Conservation (phyloP, 2,329 filamentous ascomycete genomes). For the Tetracladium maxilliforme region DNA sequence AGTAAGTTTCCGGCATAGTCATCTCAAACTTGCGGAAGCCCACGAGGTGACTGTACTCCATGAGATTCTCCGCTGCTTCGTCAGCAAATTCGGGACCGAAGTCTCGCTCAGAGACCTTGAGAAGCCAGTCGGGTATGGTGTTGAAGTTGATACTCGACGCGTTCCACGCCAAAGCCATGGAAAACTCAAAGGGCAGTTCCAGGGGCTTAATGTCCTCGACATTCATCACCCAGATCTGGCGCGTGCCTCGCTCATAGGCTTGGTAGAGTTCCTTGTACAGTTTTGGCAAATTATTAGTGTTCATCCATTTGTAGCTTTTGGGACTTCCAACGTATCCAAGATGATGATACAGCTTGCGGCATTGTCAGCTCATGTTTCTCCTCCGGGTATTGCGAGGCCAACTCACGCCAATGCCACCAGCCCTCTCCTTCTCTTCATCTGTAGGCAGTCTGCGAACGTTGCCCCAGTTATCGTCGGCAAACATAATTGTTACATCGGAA, state of each 20-base stretch:
- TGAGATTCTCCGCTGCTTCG: slow-evolving; percentile 31
- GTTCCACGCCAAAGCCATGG: slow-evolving; percentile 97
- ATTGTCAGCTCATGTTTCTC: too few relatives aligned
- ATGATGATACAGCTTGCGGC: slow-evolving; percentile 28
- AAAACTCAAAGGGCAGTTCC: slow-evolving; percentile 38
- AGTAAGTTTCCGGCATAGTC: slow-evolving; percentile 39
- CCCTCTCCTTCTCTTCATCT: slow-evolving; percentile 31
- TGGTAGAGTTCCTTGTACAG: slow-evolving; percentile 40
- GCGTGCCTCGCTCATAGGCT: slow-evolving; percentile 26
- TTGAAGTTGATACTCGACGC: slow-evolving; percentile 64
- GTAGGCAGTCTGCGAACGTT: slow-evolving; percentile 42
- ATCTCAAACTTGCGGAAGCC: slow-evolving; percentile 45
- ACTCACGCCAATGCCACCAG: slow-evolving; percentile 36
- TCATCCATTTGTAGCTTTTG: slow-evolving; percentile 46
- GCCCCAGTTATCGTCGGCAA: slow-evolving; percentile 48
- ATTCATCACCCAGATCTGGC: slow-evolving; percentile 47
- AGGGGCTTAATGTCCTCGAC: slow-evolving; percentile 46
- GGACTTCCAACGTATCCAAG: slow-evolving; percentile 49
- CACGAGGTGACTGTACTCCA: slow-evolving; percentile 32
- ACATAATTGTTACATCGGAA: slow-evolving; percentile 46
- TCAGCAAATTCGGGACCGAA: slow-evolving; percentile 30
- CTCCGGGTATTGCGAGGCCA: too few relatives aligned
- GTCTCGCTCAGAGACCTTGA: slow-evolving; percentile 29
- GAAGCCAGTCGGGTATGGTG: slow-evolving; percentile 25
- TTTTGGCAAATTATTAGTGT: slow-evolving; percentile 42